phyloP scores from a whole-genome alignment of 2,329 filamentous ascomycete species.

The Ophiostoma quercus region DNA sequence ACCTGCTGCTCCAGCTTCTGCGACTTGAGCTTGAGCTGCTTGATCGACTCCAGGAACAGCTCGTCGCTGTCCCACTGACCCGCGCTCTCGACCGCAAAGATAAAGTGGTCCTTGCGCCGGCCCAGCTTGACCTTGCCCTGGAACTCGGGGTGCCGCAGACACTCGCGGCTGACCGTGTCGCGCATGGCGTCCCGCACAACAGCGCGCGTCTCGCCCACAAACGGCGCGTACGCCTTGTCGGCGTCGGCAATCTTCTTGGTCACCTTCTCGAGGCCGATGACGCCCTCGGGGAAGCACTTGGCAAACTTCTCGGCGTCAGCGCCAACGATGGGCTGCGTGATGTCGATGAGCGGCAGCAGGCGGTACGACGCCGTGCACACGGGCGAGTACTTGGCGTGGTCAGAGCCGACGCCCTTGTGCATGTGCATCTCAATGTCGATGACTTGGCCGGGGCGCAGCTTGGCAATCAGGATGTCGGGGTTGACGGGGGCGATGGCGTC shows the following conservation, averaged over 20 bases:
- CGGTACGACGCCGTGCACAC: conserved; percentile 93
- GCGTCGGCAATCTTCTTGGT: conserved; percentile 59
- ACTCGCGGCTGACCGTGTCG: conserved; percentile 92
- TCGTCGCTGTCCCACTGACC: conserved; percentile 93
- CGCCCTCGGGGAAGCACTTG: conserved; percentile 80
- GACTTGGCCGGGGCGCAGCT: conserved; percentile 83
- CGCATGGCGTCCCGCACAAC: conserved; percentile 84
- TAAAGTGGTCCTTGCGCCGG: conserved; percentile 88
- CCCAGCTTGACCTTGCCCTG: conserved; percentile 93
- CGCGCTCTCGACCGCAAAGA: conserved; percentile 90
- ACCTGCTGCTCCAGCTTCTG: conserved; percentile 66
- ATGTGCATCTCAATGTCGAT: conserved; percentile 87
- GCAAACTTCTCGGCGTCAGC: conserved; percentile 84
- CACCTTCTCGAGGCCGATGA: conserved; percentile 73
- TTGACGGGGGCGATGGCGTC: conserved; percentile 70
- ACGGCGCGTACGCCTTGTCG: conserved; percentile 64
- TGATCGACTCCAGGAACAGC: conserved; percentile 85
- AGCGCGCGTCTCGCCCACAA: conserved; percentile 76
- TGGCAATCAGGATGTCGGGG: conserved; percentile 89
- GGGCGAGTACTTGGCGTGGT: conserved; percentile 96
- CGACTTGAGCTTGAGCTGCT: conserved; percentile 80
- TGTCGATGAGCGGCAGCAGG: conserved; percentile 80
- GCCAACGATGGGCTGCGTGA: conserved; percentile 76
- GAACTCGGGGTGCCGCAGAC: conserved; percentile 85
- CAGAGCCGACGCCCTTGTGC: conserved; percentile 86